These are phyloP conservation scores for Colletotrichum sojae DNA, from an alignment of 2,329 filamentous ascomycete genomes.

Conservation along the genomic window DNA sequence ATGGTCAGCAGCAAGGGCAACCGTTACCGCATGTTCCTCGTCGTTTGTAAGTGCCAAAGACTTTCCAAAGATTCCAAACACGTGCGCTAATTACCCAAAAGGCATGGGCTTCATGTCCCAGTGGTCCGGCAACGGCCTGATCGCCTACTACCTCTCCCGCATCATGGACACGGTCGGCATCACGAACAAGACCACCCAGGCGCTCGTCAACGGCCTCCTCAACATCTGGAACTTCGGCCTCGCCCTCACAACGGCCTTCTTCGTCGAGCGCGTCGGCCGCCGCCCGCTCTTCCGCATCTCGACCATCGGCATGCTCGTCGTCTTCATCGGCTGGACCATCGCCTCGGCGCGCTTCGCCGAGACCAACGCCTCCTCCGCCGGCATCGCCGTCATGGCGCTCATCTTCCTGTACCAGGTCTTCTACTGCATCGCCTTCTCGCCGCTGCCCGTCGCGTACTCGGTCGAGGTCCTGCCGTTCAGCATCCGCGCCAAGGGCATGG, in stretches of 20 bases:
- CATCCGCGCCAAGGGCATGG: conserved; percentile 66
- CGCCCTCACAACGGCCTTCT: conserved; percentile 46
- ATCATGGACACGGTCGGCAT: conserved; percentile 44
- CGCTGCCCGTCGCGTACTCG: conserved; percentile 64
- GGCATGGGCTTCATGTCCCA: conserved; percentile 61
- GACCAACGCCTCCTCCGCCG: conserved; percentile 47
- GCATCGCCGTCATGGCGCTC: conserved; percentile 51
- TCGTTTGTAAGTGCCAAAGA: conserved; percentile 41
- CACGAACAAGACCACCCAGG: conserved; percentile 46
- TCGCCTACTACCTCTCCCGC: conserved; percentile 46
- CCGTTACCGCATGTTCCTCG: conserved; percentile 54
- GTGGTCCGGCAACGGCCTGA: conserved; percentile 53
- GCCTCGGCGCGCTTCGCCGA: conserved; percentile 51
- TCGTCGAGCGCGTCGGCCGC: conserved; percentile 48
- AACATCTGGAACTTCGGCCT: conserved; percentile 49
- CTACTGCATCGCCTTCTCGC: conserved; percentile 70
- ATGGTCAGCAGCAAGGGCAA: conserved; percentile 50
- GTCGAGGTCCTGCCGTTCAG: conserved; percentile 68
- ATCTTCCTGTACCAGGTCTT: conserved; percentile 57
- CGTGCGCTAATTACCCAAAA: background rate
- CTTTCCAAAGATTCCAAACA: background rate
- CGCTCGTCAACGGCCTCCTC: conserved; percentile 47
- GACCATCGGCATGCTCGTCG: conserved; percentile 47
- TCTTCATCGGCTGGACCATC: conserved; percentile 54
- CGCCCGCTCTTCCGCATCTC: conserved; percentile 46